Evolutionary conservation across 2,329 filamentous ascomycete genomes (phyloP).

Genomic region (Drechmeria coniospora): DNA sequence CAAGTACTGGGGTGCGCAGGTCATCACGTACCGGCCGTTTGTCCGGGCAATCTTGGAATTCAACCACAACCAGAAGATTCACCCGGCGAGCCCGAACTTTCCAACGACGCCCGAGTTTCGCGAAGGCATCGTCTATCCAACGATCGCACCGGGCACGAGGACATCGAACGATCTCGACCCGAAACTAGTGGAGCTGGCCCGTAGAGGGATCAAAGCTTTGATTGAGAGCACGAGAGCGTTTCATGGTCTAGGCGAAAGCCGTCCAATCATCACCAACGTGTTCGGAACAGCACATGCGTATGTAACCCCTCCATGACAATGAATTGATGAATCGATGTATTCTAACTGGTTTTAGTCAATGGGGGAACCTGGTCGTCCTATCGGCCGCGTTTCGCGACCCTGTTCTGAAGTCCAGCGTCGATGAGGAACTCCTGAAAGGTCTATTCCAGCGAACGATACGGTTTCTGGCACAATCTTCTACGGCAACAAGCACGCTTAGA

Average conservation of each 20-base stretch:
- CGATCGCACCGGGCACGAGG: constrained; percentile 21
- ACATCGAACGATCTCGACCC: constrained; percentile 23
- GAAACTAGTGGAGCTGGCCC: constrained; percentile 38
- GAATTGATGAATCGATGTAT: too few species aligned
- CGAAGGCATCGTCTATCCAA: constrained; percentile 20
- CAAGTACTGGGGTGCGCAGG: constrained; percentile 87
- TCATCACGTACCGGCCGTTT: constrained; percentile 78
- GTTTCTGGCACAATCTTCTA: constrained; percentile 55
- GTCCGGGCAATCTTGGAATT: constrained; percentile 39
- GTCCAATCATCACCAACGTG: constrained; percentile 84
- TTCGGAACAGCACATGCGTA: constrained; percentile 95
- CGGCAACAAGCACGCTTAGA: constrained; percentile 58
- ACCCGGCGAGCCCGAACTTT: constrained; percentile 18
- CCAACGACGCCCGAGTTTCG: constrained; percentile 19
- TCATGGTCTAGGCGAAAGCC: constrained; percentile 42
- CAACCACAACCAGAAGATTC: constrained; percentile 21
- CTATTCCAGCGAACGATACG: constrained; percentile 60
- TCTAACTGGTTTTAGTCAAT: constrained; percentile 51
- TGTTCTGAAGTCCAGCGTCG: constrained; percentile 41
- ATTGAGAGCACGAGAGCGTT: constrained; percentile 79
- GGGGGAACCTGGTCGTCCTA: constrained; percentile 87
- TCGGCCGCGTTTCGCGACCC: constrained; percentile 62
- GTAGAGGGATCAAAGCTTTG: constrained; percentile 54
- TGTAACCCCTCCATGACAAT: constrained; percentile 23
- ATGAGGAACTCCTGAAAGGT: constrained; percentile 34